Percentiles rank a stretch among this genome's conserved stretches.
Conservation (phyloP, 805 yeast species). For the Metschnikowia aberdeeniae region DNA sequence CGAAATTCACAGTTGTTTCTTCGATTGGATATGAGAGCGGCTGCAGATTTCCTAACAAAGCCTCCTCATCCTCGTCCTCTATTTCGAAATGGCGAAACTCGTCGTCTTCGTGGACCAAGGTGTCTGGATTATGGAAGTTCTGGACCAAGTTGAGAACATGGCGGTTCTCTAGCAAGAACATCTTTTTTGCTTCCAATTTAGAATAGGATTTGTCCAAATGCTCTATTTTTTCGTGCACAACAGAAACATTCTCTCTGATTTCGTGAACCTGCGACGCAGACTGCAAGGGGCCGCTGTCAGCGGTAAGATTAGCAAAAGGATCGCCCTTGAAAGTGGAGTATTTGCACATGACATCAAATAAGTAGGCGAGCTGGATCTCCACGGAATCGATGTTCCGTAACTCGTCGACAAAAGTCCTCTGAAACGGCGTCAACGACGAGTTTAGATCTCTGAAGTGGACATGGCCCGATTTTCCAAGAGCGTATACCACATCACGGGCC, state of each 20-base stretch:
- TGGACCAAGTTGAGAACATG: constrained; percentile 30
- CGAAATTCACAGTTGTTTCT: constrained; percentile 19
- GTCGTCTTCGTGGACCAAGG: constrained; percentile 12
- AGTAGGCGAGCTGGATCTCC: constrained; percentile 26
- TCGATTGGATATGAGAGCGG: constrained; percentile 20
- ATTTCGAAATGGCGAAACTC: constrained; percentile 20
- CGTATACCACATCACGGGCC: constrained; percentile 39
- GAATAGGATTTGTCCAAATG: constrained; percentile 36
- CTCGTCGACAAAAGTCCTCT: constrained; percentile 42
- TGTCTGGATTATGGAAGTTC: constrained; percentile 27
- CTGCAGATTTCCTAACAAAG: constrained; percentile 23
- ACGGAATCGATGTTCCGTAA: constrained; percentile 34
- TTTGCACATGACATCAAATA: constrained; percentile 28
- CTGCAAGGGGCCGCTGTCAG: constrained; percentile 46
- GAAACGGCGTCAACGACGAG: constrained; percentile 41
- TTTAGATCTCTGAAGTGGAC: constrained; percentile 50
- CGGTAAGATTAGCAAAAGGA: constrained; percentile 28
- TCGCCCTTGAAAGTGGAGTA: constrained; percentile 26
- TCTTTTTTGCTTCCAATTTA: constrained; percentile 22
- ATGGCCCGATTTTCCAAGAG: constrained; percentile 35
- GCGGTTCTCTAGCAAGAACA: constrained; percentile 32
- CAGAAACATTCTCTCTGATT: constrained; percentile 22
- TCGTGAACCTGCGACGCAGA: constrained; percentile 34
- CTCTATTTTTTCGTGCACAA: constrained; percentile 28
- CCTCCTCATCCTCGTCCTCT: constrained; percentile 26